A percentile compares a stretch with the other conserved stretches of the same genome.
Conservation (phyloP, 1,284 basidiomycete species). For the Stygiomarasmius scandens region DNA sequence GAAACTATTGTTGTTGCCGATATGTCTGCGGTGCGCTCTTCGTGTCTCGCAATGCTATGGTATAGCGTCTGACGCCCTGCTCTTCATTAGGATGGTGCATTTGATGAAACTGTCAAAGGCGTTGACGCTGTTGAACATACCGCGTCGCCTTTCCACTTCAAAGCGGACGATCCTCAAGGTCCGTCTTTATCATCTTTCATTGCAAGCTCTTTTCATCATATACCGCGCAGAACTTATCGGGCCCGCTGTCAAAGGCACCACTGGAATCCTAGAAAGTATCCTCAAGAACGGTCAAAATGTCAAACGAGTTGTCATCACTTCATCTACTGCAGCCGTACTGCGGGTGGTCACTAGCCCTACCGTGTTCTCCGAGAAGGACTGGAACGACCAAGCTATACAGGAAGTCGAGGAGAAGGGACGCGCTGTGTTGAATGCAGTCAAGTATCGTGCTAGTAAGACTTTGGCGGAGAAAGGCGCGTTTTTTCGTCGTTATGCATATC, state of each 20-base stretch:
- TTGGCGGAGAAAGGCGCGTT: constrained; percentile 52
- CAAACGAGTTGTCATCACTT: constrained; percentile 68
- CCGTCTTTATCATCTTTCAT: no score
- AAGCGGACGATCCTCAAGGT: constrained; percentile 33
- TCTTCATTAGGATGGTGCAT: constrained; percentile 52
- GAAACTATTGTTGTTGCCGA: constrained; percentile 50
- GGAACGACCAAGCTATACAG: constrained; percentile 55
- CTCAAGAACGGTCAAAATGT: constrained; percentile 38
- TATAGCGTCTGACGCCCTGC: not conserved
- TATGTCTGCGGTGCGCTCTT: constrained; percentile 39
- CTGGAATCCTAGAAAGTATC: constrained; percentile 41
- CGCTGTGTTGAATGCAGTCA: constrained; percentile 33
- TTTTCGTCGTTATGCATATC: no score
- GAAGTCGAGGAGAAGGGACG: constrained; percentile 48
- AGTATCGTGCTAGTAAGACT: constrained; percentile 49
- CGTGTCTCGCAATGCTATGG: not conserved
- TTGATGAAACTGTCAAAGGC: constrained; percentile 70
- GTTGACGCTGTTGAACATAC: constrained; percentile 65
- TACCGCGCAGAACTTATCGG: constrained; percentile 34
- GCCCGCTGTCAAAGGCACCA: constrained; percentile 47
- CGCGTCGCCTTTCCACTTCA: constrained; percentile 50
- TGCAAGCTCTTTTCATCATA: not conserved
- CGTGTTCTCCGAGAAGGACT: constrained; percentile 51
- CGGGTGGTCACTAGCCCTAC: constrained; percentile 31
- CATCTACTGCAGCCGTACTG: constrained; percentile 59